Conservation (phyloP, 192 early-diverging fungal genomes). For the Entrophospora sp. region DNA sequence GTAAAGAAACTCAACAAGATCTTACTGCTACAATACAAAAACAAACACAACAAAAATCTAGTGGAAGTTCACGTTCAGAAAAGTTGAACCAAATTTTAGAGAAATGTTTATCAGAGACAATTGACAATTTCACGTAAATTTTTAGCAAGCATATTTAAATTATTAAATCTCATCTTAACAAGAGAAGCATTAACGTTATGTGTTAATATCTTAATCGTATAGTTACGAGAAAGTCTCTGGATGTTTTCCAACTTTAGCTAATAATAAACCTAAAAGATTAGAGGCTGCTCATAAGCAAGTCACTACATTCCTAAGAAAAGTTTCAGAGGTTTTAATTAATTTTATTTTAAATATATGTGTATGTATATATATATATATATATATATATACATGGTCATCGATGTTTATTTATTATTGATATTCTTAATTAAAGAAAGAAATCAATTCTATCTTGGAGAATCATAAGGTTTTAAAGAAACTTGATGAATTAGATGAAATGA, state of each 20-base stretch:
- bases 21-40: no score
- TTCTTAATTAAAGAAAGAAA: slow-evolving; percentile 1
- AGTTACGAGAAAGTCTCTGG: slow-evolving; percentile 7
- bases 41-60: not conserved
- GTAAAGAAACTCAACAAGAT: no score
- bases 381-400: no score
- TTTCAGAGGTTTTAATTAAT: not conserved
- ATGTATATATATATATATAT: not conserved
- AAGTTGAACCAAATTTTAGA: not conserved
- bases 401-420: not conserved
- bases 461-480: not conserved
- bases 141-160: no score
- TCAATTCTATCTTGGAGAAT: not conserved
- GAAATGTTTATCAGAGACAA: not conserved
- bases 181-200: not conserved
- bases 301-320: not conserved
- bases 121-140: slow-evolving; percentile 5
- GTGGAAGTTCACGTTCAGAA: not conserved
- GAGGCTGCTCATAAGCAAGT: not conserved
- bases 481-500: slow-evolving; percentile 4
- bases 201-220: not conserved
- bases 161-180: no score
- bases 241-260: slow-evolving; percentile 3
- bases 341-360: not conserved
- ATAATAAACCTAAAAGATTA: not conserved